A percentile compares a stretch with the other conserved stretches of the same genome.
Evolutionary conservation across 768 basidiomycete species (phyloP).

Genomic region (Lentinus tigrinus): DNA sequence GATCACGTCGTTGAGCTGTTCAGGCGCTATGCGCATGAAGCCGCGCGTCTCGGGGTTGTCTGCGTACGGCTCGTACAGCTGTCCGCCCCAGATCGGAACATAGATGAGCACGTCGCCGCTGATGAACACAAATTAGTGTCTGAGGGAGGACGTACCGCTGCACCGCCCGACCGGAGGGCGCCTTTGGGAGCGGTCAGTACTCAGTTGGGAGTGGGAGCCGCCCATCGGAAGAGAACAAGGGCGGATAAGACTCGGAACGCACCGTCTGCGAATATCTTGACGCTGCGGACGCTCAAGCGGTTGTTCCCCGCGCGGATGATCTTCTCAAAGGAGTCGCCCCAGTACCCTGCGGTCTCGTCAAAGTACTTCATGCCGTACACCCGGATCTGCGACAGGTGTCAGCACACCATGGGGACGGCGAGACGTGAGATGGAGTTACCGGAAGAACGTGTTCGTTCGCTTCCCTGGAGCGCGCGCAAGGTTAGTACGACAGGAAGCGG

Average conservation of each 20-base stretch:
- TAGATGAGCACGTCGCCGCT: neutral
- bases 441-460: slow-evolving; percentile 11
- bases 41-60: slow-evolving; percentile 77
- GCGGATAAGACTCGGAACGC: slow-evolving; percentile 9
- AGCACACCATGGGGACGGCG: neutral
- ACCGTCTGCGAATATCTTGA: slow-evolving; percentile 81
- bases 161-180: slow-evolving; percentile 86
- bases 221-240: neutral
- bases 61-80: slow-evolving; percentile 81
- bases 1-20: slow-evolving; percentile 61
- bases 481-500: neutral
- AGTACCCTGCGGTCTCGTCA: slow-evolving; percentile 65
- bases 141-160: slow-evolving; percentile 54
- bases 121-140: neutral
- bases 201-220: neutral
- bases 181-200: slow-evolving; percentile 40
- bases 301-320: slow-evolving; percentile 58
- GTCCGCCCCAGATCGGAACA: neutral
- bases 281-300: slow-evolving; percentile 67
- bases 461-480: slow-evolving; percentile 2
- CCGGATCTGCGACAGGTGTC: slow-evolving; percentile 49
- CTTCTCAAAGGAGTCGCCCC: slow-evolving; percentile 63
- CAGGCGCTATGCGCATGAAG: slow-evolving; percentile 69
- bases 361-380: slow-evolving; percentile 78
- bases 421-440: slow-evolving; percentile 2